Conservation (phyloP, 495 filamentous ascomycete genomes). For the Aspergillus ostianus region DNA sequence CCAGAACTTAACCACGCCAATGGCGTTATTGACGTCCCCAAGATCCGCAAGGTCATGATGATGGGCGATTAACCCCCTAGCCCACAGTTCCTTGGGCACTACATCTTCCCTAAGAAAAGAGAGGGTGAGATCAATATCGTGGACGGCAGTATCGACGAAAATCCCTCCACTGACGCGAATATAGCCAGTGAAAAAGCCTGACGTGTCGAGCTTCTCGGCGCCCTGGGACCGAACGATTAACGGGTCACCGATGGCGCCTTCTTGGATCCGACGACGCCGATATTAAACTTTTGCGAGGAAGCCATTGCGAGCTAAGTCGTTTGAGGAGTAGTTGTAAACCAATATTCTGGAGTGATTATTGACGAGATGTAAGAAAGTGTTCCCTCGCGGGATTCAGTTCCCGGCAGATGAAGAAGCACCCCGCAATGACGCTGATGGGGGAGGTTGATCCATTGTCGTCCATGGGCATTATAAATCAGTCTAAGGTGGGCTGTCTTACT, state of each 20-base stretch:
- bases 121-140: conserved; percentile 1
- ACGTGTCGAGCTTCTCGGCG: conserved; percentile 2
- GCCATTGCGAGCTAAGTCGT: no score
- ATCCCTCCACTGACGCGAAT: neutral
- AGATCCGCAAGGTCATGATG: neutral
- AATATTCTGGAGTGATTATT: no score
- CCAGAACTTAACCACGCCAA: neutral
- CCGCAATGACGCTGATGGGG: no score
- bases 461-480: no score
- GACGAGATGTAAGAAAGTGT: no score
- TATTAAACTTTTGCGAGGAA: no score
- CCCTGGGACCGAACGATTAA: neutral
- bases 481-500: no score
- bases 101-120: neutral
- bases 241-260: neutral
- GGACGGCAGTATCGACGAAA: conserved; percentile 3
- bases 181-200: neutral
- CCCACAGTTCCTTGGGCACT: neutral
- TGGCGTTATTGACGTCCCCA: neutral
- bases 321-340: no score
- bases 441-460: no score
- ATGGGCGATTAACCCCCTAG: neutral
- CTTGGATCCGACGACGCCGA: neutral
- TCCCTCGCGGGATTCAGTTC: no score
- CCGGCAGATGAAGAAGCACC: no score